Base-by-base conservation (phyloP, 768 basidiomycete species). In the Russula emetica region DNA sequence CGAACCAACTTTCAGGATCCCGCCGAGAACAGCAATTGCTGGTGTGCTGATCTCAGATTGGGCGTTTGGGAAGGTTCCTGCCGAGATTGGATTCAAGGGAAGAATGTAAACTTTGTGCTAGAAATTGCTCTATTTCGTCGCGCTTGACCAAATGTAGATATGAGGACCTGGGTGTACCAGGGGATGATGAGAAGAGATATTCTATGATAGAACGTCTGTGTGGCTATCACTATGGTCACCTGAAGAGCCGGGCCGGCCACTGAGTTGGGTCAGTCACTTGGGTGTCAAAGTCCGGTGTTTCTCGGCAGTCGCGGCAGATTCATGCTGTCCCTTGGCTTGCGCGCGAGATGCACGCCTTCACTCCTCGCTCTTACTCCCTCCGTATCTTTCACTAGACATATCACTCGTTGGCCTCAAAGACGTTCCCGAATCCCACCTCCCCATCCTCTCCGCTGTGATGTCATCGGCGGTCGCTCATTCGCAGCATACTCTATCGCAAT, bases 41-140 rank as follows among this genome's bases (percentile, higher is more conserved):
- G 94, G 94, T n/a, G 84, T 90, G 34, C 74, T 96, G 71, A 88
- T 96, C 69, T 77, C 83, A 55, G 83, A 92, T 59, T 95, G 94
- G 94, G 87, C 79, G 6, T 82, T 85, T 45, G 80, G 83, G 36
- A 85, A 78, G 71, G 78, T 83, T 28, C 58, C 61, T 54, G 54
- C 40, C 16, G 32, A 34, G n/a, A 47, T 54, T 14, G 30, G 40
- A 18, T 28, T 49, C 49, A 68, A 67, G 55, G 61, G 58, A 49
- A 58, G 55, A 45, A 57, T 68, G 51, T 68, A 54, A 60, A 34
- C 16, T 47, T 47, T 42, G 22, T 55, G 40, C 32, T 61, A 22
- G 28, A 44, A 18, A 40, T 24, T 16, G 28, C 9, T 44, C n/a
- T 11, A 52, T 22, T 22, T 18, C 38, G 45, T 34, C 24, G 32